Base-by-base conservation (phyloP, 495 filamentous ascomycete genomes). In the Peziza echinospora region DNA sequence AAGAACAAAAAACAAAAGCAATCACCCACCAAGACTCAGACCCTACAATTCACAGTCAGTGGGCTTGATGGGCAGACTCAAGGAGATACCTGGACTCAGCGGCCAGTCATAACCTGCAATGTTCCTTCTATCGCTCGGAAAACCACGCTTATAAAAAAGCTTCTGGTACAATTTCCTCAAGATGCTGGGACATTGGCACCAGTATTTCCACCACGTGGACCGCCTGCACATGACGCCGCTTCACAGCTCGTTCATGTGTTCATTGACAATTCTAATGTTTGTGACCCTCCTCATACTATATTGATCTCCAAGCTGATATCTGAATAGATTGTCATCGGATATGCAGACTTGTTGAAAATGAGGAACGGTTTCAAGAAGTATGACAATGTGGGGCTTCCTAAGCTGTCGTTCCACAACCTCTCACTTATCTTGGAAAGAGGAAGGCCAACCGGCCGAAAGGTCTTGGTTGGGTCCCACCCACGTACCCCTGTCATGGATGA, bases 261-360 rank as follows among this genome's bases (percentile, higher is more conserved):
- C 59, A 71, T 97, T 26, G 89, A 97, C 52, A 73, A 80, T 49
- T 92, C 84, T 21, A 96, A 96, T 56, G 71, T 73, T 56, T 47
- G 64, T 62, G 19, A 5, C 26, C 19, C 37, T 24, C 23, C 43
- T 26, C 37, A n/a, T 25, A 45, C 5, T 16, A 13, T 25, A 21
- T 47, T 26, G 26, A 23, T 23, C 19, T 22, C 21, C n/a, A 45
- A 10, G n/a, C 22, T 45, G 53, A 53, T 51, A 45, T 44, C 45
- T 48, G 37, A 37, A 10, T 34, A 75, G 71, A 94, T 97, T 46
- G 67, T 85, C 53, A 85, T 94, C 49, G 84, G 89, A 10, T 92
- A 87, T 53, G 75, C 78, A 52, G 75, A 91, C 45, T 62, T 67
- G 16, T 67, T 87, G 41, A 89, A 87, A 64, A 56, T 64, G 8